Percentiles rank a stretch among this genome's conserved stretches.
Conservation (phyloP, 2,329 filamentous ascomycete species). For the Diaporthe humulicola region DNA sequence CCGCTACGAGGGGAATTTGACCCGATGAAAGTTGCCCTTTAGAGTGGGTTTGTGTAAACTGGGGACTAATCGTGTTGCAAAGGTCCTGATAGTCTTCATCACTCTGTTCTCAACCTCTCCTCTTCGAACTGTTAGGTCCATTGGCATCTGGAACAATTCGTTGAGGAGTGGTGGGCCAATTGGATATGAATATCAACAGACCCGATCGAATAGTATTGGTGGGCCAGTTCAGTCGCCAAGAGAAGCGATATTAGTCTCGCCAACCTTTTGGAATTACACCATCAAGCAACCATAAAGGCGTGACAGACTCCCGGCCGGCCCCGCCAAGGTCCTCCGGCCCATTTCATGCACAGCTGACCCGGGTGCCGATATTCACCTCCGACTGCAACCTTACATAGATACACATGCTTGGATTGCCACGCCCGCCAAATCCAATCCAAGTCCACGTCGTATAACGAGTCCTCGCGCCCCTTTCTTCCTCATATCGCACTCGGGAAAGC, state of each 20-base stretch:
- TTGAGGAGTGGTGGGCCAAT: background rate
- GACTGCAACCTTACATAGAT: background rate
- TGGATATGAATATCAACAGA: background rate
- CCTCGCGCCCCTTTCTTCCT: too few relatives aligned
- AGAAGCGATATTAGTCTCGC: background rate
- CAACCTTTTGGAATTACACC: background rate
- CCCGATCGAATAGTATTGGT: background rate
- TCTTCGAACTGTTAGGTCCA: background rate
- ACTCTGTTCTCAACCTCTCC: too few relatives aligned
- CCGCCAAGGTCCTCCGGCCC: constrained; percentile 1
- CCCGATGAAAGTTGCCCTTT: background rate
- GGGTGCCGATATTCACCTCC: constrained; percentile 6
- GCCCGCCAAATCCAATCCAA: background rate
- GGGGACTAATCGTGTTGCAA: background rate
- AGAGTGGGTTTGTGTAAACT: background rate
- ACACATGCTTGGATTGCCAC: too few relatives aligned
- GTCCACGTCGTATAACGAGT: background rate
- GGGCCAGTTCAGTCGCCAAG: background rate
- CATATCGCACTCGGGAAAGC: too few relatives aligned
- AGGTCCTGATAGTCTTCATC: background rate
- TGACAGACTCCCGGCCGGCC: constrained; percentile 17
- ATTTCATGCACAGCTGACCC: background rate
- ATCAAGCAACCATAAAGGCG: background rate
- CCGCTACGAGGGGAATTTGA: background rate
- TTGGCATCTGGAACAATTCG: background rate